Evolutionary conservation across 2,329 filamentous ascomycete genomes (phyloP).

Genomic region (Ceratocystiopsis brevicomis): DNA sequence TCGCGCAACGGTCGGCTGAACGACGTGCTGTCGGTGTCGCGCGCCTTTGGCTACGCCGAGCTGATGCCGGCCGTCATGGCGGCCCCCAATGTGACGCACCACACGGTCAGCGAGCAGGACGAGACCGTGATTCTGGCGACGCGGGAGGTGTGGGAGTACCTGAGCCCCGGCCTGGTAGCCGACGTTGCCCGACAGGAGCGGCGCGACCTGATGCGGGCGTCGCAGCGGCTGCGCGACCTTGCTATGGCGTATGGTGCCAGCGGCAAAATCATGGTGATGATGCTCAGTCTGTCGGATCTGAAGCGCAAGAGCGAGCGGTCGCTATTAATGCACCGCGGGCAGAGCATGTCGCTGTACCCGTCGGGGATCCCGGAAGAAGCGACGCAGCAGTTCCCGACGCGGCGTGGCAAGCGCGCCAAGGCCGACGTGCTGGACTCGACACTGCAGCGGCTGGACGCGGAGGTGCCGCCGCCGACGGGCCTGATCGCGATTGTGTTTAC

Average conservation of each 20-base stretch:
- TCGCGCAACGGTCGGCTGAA: conserved; percentile 89
- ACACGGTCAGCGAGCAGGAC: conserved; percentile 68
- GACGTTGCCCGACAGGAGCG: conserved; percentile 79
- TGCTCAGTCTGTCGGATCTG: conserved; percentile 80
- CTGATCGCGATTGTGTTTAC: conserved; percentile 92
- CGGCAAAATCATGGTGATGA: conserved; percentile 97
- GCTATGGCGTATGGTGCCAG: conserved; percentile 90
- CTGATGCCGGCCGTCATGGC: conserved; percentile 86
- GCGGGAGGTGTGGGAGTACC: conserved; percentile 85
- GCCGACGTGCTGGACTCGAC: conserved; percentile 63
- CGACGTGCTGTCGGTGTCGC: conserved; percentile 74
- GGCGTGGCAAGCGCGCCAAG: conserved; percentile 45
- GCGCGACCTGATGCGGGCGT: conserved; percentile 79
- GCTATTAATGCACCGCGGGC: conserved; percentile 45
- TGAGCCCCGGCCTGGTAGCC: conserved; percentile 75
- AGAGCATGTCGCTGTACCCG: conserved; percentile 71
- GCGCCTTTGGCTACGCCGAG: conserved; percentile 87
- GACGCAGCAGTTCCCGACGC: conserved; percentile 34
- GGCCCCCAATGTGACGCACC: conserved; percentile 62
- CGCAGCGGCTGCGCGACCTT: conserved; percentile 83
- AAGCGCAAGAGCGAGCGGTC: conserved; percentile 65
- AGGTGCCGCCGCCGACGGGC: conserved; percentile 79
- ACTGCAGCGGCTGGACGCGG: conserved; percentile 68
- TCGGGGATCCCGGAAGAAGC: conserved; percentile 54
- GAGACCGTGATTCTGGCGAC: conserved; percentile 88